A percentile compares a stretch with the other conserved stretches of the same genome.
Conservation (phyloP, 352 stramenopile species). For the Globisporangium rhizosaccharum region DNA sequence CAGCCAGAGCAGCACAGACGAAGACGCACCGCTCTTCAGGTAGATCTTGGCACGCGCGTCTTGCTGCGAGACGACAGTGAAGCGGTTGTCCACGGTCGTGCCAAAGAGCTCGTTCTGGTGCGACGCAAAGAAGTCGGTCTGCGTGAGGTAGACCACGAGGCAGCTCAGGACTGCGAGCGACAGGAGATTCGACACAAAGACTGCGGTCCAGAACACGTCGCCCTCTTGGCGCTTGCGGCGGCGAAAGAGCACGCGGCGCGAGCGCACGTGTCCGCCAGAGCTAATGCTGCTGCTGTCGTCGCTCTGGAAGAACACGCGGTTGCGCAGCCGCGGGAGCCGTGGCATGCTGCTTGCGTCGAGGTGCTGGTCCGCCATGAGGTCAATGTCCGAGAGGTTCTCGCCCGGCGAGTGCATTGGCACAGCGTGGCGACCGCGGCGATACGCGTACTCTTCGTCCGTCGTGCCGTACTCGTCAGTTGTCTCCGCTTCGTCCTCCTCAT, state of each 20-base stretch:
- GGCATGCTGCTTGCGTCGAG: constrained; percentile 14
- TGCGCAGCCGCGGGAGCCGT: constrained; percentile 28
- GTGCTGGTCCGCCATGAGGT: constrained; percentile 20
- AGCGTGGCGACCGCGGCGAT: constrained; percentile 41
- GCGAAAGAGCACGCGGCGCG: constrained; percentile 55
- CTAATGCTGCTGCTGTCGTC: constrained; percentile 25
- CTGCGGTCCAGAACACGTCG: constrained; percentile 69
- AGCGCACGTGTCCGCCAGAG: constrained; percentile 21
- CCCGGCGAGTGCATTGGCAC: constrained; percentile 70
- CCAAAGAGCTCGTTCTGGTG: constrained; percentile 80
- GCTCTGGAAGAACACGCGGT: constrained; percentile 49
- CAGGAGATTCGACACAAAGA: constrained; percentile 61
- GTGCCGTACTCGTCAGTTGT: constrained; percentile 11
- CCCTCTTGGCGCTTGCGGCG: constrained; percentile 40
- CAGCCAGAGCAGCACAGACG: not conserved
- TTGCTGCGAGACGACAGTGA: constrained; percentile 71
- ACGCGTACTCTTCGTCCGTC: constrained; percentile 38
- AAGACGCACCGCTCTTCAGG: constrained; percentile 61
- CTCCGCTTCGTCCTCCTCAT: constrained; percentile 15
- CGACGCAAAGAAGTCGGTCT: constrained; percentile 78
- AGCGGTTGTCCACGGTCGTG: constrained; percentile 75
- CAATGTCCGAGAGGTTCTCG: constrained; percentile 28
- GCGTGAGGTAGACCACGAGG: constrained; percentile 62
- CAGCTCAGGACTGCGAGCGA: constrained; percentile 60
- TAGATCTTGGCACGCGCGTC: constrained; percentile 59